Percentiles rank a stretch among this genome's conserved stretches.
Conservation (phyloP, 768 basidiomycete species). For the Lentinula aciculospora region DNA sequence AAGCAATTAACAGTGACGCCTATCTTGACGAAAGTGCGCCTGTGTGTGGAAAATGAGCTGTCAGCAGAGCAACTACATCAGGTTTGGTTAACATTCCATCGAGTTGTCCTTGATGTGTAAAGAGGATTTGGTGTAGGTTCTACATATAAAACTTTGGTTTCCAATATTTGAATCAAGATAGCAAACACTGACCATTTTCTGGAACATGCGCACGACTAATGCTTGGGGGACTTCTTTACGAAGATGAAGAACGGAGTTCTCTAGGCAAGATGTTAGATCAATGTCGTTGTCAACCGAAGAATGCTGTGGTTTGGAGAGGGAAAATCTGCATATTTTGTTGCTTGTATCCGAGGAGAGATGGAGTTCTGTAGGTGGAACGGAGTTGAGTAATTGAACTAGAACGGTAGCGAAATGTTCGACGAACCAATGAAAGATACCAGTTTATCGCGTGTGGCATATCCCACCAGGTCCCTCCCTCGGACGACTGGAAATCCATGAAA, state of each 20-base stretch:
- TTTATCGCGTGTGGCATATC: conserved; percentile 56
- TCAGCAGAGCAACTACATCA: conserved; percentile 57
- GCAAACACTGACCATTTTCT: conserved; percentile 47
- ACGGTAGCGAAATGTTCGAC: background rate
- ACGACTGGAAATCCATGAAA: conserved; percentile 68
- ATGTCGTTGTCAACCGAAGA: conserved; percentile 24
- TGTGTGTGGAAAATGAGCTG: conserved; percentile 51
- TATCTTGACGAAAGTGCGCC: conserved; percentile 24
- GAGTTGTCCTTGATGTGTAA: conserved; percentile 53
- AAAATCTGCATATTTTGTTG: conserved; percentile 32
- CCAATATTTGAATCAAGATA: background rate
- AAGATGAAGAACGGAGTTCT: conserved; percentile 52
- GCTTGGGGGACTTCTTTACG: conserved; percentile 68
- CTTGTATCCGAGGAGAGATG: conserved; percentile 24
- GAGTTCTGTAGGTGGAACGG: conserved; percentile 15
- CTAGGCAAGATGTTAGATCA: conserved; percentile 29
- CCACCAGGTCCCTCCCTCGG: conserved; percentile 43
- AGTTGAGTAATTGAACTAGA: background rate
- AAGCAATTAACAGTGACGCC: too few relatives aligned
- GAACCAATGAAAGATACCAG: conserved; percentile 34
- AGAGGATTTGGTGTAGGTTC: conserved; percentile 66
- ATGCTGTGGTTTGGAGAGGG: conserved; percentile 27
- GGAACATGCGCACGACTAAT: conserved; percentile 69
- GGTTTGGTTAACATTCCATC: conserved; percentile 65
- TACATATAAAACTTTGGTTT: conserved; percentile 18